phyloP scores from a whole-genome alignment of 345 rosid genomes.

The Lepidium africanum region DNA sequence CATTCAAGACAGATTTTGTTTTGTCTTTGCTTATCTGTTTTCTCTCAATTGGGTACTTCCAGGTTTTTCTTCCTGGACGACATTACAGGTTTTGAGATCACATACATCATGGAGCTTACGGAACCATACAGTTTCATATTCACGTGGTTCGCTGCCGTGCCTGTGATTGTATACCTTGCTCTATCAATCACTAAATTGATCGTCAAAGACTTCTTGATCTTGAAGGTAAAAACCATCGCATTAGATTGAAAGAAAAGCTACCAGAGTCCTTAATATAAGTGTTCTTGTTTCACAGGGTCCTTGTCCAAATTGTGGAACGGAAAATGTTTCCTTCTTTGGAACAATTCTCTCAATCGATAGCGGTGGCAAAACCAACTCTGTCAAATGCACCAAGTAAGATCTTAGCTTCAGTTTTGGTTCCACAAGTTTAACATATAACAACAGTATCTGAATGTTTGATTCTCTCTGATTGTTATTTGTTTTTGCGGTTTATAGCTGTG shows the following conservation, averaged over 20 bases:
- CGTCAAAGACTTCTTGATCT: constrained; percentile 66
- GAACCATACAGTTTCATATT: constrained; percentile 94
- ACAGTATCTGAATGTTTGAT: background rate
- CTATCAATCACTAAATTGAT: constrained; percentile 60
- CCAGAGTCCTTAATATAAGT: background rate
- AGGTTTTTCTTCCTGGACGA: constrained; percentile 98
- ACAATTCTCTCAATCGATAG: constrained; percentile 66
- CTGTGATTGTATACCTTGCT: constrained; percentile 60
- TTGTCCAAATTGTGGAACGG: constrained; percentile 93
- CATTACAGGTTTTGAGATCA: constrained; percentile 82
- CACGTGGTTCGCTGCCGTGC: constrained; percentile 97
- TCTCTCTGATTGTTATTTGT: background rate
- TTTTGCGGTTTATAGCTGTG: constrained; percentile 42
- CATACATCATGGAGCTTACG: constrained; percentile 81
- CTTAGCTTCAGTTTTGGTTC: background rate
- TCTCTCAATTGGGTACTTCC: constrained; percentile 8
- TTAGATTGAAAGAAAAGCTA: background rate
- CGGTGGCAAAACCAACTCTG: constrained; percentile 59
- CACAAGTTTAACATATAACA: background rate
- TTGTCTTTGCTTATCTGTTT: background rate
- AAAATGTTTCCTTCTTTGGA: constrained; percentile 85
- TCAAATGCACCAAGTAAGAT: constrained; percentile 83
- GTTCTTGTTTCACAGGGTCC: constrained; percentile 46
- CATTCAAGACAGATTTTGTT: background rate
- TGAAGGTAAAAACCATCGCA: constrained; percentile 48